Evolutionary conservation across 805 yeast species (phyloP).

Genomic region (Ogataea henricii): DNA sequence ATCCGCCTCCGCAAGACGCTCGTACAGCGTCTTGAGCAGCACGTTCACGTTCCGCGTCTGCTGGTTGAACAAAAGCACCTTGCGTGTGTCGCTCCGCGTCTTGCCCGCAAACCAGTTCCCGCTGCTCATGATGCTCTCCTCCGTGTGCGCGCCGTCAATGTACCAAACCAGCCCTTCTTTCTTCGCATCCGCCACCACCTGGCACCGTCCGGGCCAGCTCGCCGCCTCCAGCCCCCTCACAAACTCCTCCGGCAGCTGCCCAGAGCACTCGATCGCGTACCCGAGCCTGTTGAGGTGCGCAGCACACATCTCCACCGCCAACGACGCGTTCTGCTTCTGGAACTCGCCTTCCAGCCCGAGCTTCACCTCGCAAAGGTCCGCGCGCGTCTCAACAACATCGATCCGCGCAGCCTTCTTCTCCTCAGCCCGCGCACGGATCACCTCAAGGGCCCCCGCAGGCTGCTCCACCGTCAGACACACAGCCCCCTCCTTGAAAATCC

Average conservation of each 20-base stretch:
- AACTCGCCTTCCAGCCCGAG: slow-evolving; percentile 84
- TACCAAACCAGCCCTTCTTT: slow-evolving; percentile 65
- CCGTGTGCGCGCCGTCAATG: slow-evolving; percentile 95
- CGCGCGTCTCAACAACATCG: slow-evolving; percentile 50
- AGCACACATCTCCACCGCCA: slow-evolving; percentile 73
- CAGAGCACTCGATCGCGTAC: slow-evolving; percentile 32
- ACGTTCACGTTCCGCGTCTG: slow-evolving; percentile 85
- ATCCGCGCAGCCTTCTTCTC: slow-evolving; percentile 58
- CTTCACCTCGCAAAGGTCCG: slow-evolving; percentile 42
- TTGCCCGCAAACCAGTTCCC: slow-evolving; percentile 68
- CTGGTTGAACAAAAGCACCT: slow-evolving; percentile 82
- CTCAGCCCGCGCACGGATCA: slow-evolving; percentile 63
- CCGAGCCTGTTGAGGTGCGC: slow-evolving; percentile 59
- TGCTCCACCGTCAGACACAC: slow-evolving; percentile 69
- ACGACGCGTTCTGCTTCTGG: slow-evolving; percentile 82
- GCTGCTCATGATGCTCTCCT: slow-evolving; percentile 83
- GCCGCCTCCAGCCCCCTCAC: slow-evolving; percentile 63
- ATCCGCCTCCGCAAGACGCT: slow-evolving; percentile 38
- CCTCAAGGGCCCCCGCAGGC: slow-evolving; percentile 53
- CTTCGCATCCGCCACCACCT: slow-evolving; percentile 49
- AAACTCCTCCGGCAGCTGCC: slow-evolving; percentile 50
- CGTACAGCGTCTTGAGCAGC: slow-evolving; percentile 56
- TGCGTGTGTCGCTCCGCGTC: slow-evolving; percentile 32
- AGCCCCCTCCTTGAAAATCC: slow-evolving; percentile 73
- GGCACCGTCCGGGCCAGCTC: slow-evolving; percentile 96